phyloP scores from a whole-genome alignment of 768 basidiomycete species.

The Favolaschia claudopus region DNA sequence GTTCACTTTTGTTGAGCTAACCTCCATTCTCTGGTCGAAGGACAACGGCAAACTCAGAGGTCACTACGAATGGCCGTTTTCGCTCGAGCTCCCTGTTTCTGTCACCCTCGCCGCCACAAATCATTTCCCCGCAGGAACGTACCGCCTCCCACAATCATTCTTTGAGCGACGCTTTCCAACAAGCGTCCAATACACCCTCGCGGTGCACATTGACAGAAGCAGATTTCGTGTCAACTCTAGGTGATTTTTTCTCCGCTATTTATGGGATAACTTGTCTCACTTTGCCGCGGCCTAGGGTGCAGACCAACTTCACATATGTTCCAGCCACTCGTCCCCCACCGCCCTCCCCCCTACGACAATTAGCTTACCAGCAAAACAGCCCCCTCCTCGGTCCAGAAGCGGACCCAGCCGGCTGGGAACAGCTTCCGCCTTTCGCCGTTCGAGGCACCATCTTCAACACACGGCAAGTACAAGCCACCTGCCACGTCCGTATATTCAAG shows the following conservation, averaged over 20 bases:
- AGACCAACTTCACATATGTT: slow-evolving; percentile 25
- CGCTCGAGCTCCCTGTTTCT: slow-evolving; percentile 33
- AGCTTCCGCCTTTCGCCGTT: slow-evolving; percentile 18
- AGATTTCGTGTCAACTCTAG: slow-evolving; percentile 26
- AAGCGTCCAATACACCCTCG: slow-evolving; percentile 24
- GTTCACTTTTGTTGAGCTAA: slow-evolving; percentile 27
- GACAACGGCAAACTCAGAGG: slow-evolving; percentile 29
- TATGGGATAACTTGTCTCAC: not conserved
- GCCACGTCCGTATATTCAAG: slow-evolving; percentile 20
- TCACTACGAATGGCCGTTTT: slow-evolving; percentile 31
- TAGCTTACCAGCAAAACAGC: slow-evolving; percentile 26
- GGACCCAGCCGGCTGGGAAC: slow-evolving; percentile 31
- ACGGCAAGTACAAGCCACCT: slow-evolving; percentile 21
- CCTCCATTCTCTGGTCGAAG: slow-evolving; percentile 29
- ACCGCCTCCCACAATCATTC: slow-evolving; percentile 25
- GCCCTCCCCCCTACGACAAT: slow-evolving; percentile 25
- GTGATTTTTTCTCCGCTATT: not conserved
- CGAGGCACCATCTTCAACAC: slow-evolving; percentile 27
- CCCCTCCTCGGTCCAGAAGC: slow-evolving; percentile 24
- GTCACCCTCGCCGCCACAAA: slow-evolving; percentile 9
- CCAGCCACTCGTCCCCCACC: slow-evolving; percentile 27
- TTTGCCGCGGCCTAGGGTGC: not conserved
- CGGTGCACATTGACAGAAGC: slow-evolving; percentile 20
- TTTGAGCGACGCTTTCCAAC: slow-evolving; percentile 21
- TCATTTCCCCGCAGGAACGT: slow-evolving; percentile 14